A percentile compares a stretch with the other conserved stretches of the same genome.
These are phyloP conservation scores for Penicillium digitatum DNA, from an alignment of 2,329 filamentous ascomycete genomes.

Conservation along the genomic window DNA sequence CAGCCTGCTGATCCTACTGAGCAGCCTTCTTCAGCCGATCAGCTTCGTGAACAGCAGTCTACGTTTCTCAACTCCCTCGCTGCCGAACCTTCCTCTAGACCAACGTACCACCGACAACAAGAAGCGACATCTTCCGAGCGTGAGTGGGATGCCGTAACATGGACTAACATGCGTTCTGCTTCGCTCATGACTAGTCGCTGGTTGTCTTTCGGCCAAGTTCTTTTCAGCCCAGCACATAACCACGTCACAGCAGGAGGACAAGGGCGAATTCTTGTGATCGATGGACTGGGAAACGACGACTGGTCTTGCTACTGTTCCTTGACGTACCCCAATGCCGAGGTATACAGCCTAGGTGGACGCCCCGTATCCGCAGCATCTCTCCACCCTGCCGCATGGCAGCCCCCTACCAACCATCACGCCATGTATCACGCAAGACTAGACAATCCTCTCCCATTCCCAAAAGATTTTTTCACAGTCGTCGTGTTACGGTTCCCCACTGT, in stretches of 20 bases:
- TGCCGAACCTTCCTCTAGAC: slow-evolving; percentile 18
- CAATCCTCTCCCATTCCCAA: slow-evolving; percentile 46
- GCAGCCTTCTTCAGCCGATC: slow-evolving; percentile 17
- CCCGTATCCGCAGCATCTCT: slow-evolving; percentile 31
- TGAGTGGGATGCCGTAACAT: slow-evolving; percentile 40
- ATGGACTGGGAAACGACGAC: slow-evolving; percentile 50
- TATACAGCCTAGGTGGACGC: slow-evolving; percentile 44
- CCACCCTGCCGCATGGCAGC: slow-evolving; percentile 42
- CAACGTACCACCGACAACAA: slow-evolving; percentile 29
- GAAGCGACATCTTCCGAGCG: slow-evolving; percentile 42
- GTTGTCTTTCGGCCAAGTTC: slow-evolving; percentile 49
- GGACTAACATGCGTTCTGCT: slow-evolving; percentile 48
- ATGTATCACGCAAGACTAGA: slow-evolving; percentile 42
- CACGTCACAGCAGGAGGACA: slow-evolving; percentile 41
- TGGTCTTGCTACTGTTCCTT: slow-evolving; percentile 52
- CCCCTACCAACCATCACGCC: slow-evolving; percentile 43
- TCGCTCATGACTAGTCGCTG: slow-evolving; percentile 51
- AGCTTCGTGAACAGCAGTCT: slow-evolving; percentile 24
- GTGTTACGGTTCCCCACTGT: slow-evolving; percentile 47
- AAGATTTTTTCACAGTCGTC: slow-evolving; percentile 45
- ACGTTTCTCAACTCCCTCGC: slow-evolving; percentile 28
- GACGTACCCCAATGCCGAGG: slow-evolving; percentile 45
- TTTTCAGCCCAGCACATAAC: slow-evolving; percentile 49
- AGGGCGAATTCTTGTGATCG: slow-evolving; percentile 47
- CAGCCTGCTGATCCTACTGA: background rate